Evolutionary conservation across 179 eudicot species (phyloP).

Genomic region (Spergularia azorica): DNA sequence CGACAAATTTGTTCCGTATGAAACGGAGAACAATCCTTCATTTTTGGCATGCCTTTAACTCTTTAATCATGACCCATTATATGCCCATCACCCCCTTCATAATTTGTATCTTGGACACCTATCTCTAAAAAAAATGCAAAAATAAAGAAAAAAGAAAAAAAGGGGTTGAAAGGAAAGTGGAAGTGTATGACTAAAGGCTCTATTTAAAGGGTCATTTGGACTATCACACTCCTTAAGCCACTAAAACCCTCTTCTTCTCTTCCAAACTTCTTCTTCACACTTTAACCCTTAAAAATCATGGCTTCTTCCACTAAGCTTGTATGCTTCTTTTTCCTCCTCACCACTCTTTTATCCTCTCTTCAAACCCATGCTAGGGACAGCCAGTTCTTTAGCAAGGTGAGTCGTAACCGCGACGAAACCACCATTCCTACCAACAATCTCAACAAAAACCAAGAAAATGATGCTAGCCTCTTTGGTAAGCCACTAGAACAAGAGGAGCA

Average conservation of each 20-base stretch:
- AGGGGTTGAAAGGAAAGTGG: background rate
- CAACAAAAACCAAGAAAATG: conserved; percentile 25
- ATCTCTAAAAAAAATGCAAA: background rate
- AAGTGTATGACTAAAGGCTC: conserved; percentile 1
- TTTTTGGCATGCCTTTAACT: conserved; percentile 19
- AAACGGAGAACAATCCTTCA: conserved; percentile 17
- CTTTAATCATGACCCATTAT: conserved; percentile 29
- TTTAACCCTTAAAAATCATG: conserved; percentile 24
- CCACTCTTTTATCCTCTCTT: conserved; percentile 37
- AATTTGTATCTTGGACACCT: background rate
- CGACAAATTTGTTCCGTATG: conserved; percentile 20
- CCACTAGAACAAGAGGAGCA: conserved; percentile 39
- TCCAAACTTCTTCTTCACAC: background rate
- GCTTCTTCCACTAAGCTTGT: conserved; percentile 39
- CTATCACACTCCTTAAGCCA: conserved; percentile 25
- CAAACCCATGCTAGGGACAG: conserved; percentile 60
- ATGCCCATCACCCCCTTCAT: conserved; percentile 8
- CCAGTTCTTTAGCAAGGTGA: conserved; percentile 73
- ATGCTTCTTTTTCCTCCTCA: conserved; percentile 40
- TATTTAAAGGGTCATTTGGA: conserved; percentile 29
- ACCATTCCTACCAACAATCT: conserved; percentile 22
- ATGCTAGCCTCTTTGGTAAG: conserved; percentile 13
- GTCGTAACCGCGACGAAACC: conserved; percentile 25
- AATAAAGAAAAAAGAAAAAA: background rate
- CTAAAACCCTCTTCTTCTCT: conserved; percentile 17